Conservation (phyloP, 345 rosid genomes). For the Arabis hirsuta region DNA sequence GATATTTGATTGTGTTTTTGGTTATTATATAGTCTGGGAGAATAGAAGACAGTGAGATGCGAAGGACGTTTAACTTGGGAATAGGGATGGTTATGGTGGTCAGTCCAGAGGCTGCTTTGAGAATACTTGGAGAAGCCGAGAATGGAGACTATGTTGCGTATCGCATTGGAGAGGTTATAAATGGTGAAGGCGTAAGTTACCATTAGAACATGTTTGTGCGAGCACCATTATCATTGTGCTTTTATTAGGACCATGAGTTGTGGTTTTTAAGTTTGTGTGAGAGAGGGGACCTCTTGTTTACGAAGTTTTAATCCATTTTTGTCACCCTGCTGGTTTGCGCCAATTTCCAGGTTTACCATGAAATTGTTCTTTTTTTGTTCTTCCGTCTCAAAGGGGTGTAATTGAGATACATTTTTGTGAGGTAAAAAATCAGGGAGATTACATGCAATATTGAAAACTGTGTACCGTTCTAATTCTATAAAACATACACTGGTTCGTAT, state of each 20-base stretch:
- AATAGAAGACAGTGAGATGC: slow-evolving; percentile 86
- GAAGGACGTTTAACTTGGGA: slow-evolving; percentile 90
- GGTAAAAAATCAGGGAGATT: neutral
- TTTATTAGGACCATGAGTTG: neutral
- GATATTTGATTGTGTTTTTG: slow-evolving; percentile 20
- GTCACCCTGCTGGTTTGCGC: neutral
- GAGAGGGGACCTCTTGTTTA: slow-evolving; percentile 16
- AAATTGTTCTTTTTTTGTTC: neutral
- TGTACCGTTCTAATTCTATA: neutral
- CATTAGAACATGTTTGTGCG: slow-evolving; percentile 29
- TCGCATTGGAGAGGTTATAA: slow-evolving; percentile 73
- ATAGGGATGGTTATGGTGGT: slow-evolving; percentile 87
- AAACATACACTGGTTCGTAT: neutral
- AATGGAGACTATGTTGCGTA: slow-evolving; percentile 54
- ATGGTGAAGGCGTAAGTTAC: slow-evolving; percentile 72
- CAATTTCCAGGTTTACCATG: neutral
- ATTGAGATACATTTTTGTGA: neutral
- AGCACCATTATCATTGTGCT: neutral
- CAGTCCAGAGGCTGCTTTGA: slow-evolving; percentile 60
- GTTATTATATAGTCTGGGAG: slow-evolving; percentile 59
- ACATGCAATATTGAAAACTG: neutral
- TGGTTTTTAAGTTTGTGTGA: neutral
- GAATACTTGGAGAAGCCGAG: slow-evolving; percentile 55
- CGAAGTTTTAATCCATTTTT: slow-evolving; percentile 20
- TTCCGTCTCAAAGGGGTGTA: neutral